Base-by-base conservation (phyloP, 2,329 filamentous ascomycete genomes). In the Alternaria ventricosa region DNA sequence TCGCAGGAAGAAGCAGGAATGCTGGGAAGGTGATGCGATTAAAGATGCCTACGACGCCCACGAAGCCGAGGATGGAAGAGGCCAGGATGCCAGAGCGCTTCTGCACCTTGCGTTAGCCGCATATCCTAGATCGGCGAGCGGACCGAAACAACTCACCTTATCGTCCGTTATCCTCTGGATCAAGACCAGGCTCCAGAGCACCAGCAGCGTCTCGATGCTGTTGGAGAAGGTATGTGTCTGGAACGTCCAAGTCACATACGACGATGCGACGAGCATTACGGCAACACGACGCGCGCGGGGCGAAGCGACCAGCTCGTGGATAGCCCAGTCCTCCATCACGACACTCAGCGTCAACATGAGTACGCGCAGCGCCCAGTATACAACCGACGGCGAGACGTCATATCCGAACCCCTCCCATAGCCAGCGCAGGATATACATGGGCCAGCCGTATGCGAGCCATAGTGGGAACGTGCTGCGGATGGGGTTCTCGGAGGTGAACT, bases 201-300 rank as follows among this genome's bases (percentile, higher is more conserved):
- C 94, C 55, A 95, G 87, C 71, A 99, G 84, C 3, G 96, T 98
- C 83, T 99, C 96, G 70, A 98, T 87, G 65, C 95, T 96, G 82
- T 99, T 99, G 67, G 95, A 98, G 80, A 99, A 98, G 12, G 96
- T 98, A 81, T 99, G 96, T 18, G 93, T 96, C 82, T 99, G 96
- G 82, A 95, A 97, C 47, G 95, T 97, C 95, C 96, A 99, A 51
- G 96, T 99, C 71, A 97, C 95, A 82, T 98, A 99, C 25, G 94
- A 97, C 27, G 95, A 98, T 49, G 95, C 94, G 64, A 97, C 92
- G 61, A 99, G 86, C 49, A 96, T 85, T 47, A 96, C 88, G 10
- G 94, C 93, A 59, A 91, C 84, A 71, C 88, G 88, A 67, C 93
- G 90, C n/a, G 77, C 74, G 68, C 90, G 89, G 66, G 89, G 89